Evolutionary conservation across 768 basidiomycete genomes (phyloP), one percentile per base, ranked within the genome.

Genomic region (Podaxis mareebaensis): DNA sequence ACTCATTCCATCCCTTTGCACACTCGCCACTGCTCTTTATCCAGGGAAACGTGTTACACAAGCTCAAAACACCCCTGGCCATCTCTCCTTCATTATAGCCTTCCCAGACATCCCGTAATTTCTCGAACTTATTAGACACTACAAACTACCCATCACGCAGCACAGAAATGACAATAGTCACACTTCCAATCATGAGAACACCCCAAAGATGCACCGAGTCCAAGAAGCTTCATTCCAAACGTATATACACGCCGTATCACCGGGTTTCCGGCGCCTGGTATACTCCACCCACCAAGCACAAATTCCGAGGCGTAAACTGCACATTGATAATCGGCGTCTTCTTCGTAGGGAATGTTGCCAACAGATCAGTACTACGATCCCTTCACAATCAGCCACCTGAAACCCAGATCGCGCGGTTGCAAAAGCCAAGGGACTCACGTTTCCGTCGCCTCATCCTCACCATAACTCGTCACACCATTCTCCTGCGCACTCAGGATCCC

Each of bases 341-440:
- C 79, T 99, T 99, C 33, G 97, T 99, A 6, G 92, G 92, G 73
- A 95, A 97, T 0, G 96, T 96, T 2, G 92, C 83, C 2, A 99
- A 75, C 30, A 99, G 81, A 72, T 99, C 96, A 20, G 83, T 79
- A 20, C 96, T 98, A 72, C 53, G 64, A 42, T 53, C 46, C 42
- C 36, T 38, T 33, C 33, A 10, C 58, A 63, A 63, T 65, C 59
- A 66, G 33, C 49, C 57, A 64, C 28, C 54, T 38, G 26, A 49
- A 36, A 38, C 13, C 3, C 20, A 15, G 30, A 10, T 26, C 13
- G 13, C 64, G 17, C 26, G 51, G 28, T 26, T 30, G 28, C 28
- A 30, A 30, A 30, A 30, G 28, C 7, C 44, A 42, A 58, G 60
- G 44, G 59, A 79, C 92, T 68, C 73, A 95, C 93, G 91, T 93